Evolutionary conservation across 2,329 filamentous ascomycete genomes (phyloP).

Genomic region (Cladosporium sp.): DNA sequence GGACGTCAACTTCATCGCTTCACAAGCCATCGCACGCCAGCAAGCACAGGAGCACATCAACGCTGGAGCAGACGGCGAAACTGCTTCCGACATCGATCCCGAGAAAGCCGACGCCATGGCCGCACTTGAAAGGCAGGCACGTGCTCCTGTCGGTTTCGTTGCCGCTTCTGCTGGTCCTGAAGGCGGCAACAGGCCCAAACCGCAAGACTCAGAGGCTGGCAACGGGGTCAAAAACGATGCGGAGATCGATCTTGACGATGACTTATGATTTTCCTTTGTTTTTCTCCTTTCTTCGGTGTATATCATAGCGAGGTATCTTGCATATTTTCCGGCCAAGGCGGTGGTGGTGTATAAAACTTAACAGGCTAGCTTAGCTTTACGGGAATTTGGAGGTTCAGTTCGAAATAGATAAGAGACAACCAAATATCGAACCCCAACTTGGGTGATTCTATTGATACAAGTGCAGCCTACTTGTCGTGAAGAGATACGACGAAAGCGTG

Average conservation of each 20-base stretch:
- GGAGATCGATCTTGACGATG: slow-evolving; percentile 34
- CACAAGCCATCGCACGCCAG: slow-evolving; percentile 84
- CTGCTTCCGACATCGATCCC: slow-evolving; percentile 41
- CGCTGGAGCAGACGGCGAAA: slow-evolving; percentile 34
- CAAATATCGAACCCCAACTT: no score
- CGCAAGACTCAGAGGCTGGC: slow-evolving; percentile 10
- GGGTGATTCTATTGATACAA: no score
- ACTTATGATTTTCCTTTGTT: slow-evolving; percentile 10
- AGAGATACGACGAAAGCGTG: no score
- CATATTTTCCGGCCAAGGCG: neutral
- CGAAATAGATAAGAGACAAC: no score
- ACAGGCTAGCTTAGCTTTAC: neutral
- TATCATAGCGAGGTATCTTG: neutral
- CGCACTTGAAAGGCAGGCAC: slow-evolving; percentile 79
- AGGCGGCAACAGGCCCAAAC: slow-evolving; percentile 25
- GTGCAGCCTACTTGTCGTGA: no score
- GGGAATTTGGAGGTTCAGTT: no score
- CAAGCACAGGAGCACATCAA: slow-evolving; percentile 41
- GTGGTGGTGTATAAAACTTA: neutral
- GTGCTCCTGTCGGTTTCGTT: slow-evolving; percentile 86
- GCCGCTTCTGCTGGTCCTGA: slow-evolving; percentile 63
- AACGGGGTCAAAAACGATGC: slow-evolving; percentile 24
- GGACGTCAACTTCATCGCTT: slow-evolving; percentile 97
- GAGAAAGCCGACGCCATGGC: slow-evolving; percentile 76
- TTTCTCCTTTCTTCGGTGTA: neutral